Evolutionary conservation across 495 filamentous ascomycete species (phyloP), one percentile per base, ranked within the genome.

Genomic region (Thermochaetoides thermophila): DNA sequence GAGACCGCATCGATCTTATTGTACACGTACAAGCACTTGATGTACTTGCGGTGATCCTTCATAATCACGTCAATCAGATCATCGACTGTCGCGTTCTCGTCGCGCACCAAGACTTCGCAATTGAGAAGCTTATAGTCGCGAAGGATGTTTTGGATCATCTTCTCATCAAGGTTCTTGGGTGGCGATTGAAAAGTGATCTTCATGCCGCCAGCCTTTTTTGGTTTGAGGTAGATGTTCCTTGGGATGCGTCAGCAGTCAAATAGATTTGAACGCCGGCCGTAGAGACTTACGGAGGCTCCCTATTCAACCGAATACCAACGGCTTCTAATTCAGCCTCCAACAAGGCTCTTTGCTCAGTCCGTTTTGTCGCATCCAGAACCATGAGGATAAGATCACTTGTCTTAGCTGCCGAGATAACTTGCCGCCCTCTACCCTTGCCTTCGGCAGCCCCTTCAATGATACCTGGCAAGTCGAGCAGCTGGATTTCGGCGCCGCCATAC

Each of bases 1-100:
- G 81, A 85, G 45, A 99, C 77, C 54, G 75, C 78, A 65, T 99
- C 91, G 63, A 99, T 92, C 60, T 99, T 99, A 79, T 99, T 99
- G 73, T 99, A 99, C 18, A 95, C 91, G 60, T 99, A 99, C 16
- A 99, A 69, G 49, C 85, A 92, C 34, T 58, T 61, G 63, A 99
- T 95, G 63, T 99, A 99, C 59, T 91, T 96, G 45, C 91, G 70
- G 63, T 99, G 86, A 49, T 93, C 84, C 47, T 86, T 89, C 85
- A 95, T 96, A 59, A 60, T 94, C 27, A 96, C 85, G 54, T 99
- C 91, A 52, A 99, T 96, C 53, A 99, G 79, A 56, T 99, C 89
- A 59, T 99, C 91, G 20, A 99, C 85, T 10, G 87, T 95, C 16
- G 81, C 82, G 48, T 92, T 75, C 43, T 96, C 91, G 44, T 99